Conservation (phyloP, 176 grass and related monocot species). For the Carex cristatella region DNA sequence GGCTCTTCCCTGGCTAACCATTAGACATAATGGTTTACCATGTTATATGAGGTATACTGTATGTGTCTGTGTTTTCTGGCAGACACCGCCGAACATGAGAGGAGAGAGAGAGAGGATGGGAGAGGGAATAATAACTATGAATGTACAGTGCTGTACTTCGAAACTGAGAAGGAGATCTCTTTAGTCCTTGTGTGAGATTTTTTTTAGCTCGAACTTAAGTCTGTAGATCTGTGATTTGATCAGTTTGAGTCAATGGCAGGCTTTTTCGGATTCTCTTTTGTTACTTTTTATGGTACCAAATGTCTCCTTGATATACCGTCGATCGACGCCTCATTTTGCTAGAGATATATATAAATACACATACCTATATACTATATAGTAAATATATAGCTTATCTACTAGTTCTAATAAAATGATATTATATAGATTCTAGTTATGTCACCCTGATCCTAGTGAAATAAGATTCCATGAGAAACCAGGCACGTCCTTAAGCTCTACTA, state of each 20-base stretch:
- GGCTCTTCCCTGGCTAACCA: not conserved
- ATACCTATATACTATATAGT: too few species aligned
- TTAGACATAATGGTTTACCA: not conserved
- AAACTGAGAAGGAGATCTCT: constrained; percentile 17
- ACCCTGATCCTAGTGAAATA: too few species aligned
- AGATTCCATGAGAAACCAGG: too few species aligned
- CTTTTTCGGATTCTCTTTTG: constrained; percentile 30
- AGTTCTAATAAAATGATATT: too few species aligned
- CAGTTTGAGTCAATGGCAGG: constrained; percentile 18
- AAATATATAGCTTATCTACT: too few species aligned
- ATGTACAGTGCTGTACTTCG: not conserved
- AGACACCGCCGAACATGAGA: not conserved
- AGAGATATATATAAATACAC: not conserved
- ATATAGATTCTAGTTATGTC: too few species aligned
- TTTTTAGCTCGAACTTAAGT: not conserved
- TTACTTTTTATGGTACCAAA: constrained; percentile 38
- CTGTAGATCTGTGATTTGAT: constrained; percentile 15
- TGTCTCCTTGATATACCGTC: constrained; percentile 5
- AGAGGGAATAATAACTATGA: constrained; percentile 6
- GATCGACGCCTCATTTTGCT: not conserved
- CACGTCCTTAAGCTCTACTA: too few species aligned
- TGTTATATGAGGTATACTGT: constrained; percentile 1
- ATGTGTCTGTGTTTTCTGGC: not conserved
- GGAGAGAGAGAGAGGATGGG: not conserved
- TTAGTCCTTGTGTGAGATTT: constrained; percentile 19